Evolutionary conservation across 75 land plant species (phyloP), one percentile per base, ranked within the genome.

Genomic region (Pseudotsuga menziesii): DNA sequence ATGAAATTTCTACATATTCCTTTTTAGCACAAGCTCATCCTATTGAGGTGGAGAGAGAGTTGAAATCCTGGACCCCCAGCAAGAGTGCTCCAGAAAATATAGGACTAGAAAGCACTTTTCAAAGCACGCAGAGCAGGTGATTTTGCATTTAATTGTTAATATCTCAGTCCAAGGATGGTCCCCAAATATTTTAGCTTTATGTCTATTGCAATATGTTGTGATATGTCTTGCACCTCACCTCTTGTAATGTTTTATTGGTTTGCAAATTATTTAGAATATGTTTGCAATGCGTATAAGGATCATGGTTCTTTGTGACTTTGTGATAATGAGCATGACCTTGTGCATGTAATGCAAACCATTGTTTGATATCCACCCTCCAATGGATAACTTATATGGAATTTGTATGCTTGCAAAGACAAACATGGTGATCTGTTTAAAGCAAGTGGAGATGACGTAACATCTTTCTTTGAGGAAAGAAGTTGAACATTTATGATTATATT

Each of bases 11-110:
- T 79, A 85, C 92, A 58, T 98, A 96, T 73, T 85, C 93, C 20
- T 73, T 58, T 22, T 83, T 96, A 77, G 87, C 99, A 14, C 91
- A 89, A 36, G 81, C 86, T 62, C 86, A 84, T 56, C 78, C 83
- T 75, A 81, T 80, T 29, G 99, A 96, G 41, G 39, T 72, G 64
- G 95, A 87, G 75, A 85, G 99, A 74, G 93, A 94, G 78, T 78
- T 96, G 55, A 89, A 84, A 77, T 93, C 85, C 2, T 96, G 99
- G 99, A 85, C 85, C 27, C 98, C 99, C 39, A 98, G 94, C 85
- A 86, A 82, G 72, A 93, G 89, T 79, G 87, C 78, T 80, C 89
- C 93, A 9, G 84, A 86, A 80, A 74, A 82, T 79, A 85, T 88
- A 19, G 89, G 90, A 14, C 56, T 89, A 78, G 96, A 93, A 19